Base-by-base conservation (phyloP, 148 eudicot genomes). In the Suaeda aralocaspica region DNA sequence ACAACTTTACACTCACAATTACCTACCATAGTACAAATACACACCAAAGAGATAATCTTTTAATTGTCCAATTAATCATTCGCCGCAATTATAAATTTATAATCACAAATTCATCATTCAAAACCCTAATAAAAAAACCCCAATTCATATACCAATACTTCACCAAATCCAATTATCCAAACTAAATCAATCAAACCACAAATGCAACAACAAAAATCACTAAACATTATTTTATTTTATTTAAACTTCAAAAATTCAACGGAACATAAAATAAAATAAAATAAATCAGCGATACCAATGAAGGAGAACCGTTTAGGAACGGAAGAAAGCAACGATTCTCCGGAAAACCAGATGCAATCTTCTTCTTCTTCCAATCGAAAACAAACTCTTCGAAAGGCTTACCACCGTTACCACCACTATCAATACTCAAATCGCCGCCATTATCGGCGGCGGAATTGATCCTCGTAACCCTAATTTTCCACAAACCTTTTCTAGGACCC, bases 271-370 rank as follows among this genome's bases (percentile, higher is more conserved):
- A 7, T 12, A 22, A 24, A 31, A n/a, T 6, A 14, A 16, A 19
- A 19, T 21, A 36, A 34, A 49, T 41, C 3, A 58, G 1, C 78
- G 29, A 57, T 89, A 89, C 95, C 95, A 80, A 59, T 61, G 73
- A 79, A 0, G 83, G 84, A 4, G 85, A 82, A 45, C 86, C 80
- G 19, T 44, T 69, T 9, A 85, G 85, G 25, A 89, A 87, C 0
- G 88, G 86, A 44, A 87, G 67, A 63, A 74, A 64, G 34, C 91
- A 80, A 30, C 78, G 77, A 74, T 74, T 69, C 29, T 78, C 72
- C 9, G 84, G 69, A 42, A 76, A 77, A 18, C 89, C 87, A 12
- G 68, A 67, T 46, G 67, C 73, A 51, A 82, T 69, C 70, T 68
- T 86, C 74, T 68, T 74, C 41, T 59, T 76, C 11, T 44, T 81